Percentiles rank a stretch among this genome's conserved stretches.
These are phyloP conservation scores for Rhododendron ferrugineum DNA, from an alignment of 148 eudicot species.

Conservation along the genomic window DNA sequence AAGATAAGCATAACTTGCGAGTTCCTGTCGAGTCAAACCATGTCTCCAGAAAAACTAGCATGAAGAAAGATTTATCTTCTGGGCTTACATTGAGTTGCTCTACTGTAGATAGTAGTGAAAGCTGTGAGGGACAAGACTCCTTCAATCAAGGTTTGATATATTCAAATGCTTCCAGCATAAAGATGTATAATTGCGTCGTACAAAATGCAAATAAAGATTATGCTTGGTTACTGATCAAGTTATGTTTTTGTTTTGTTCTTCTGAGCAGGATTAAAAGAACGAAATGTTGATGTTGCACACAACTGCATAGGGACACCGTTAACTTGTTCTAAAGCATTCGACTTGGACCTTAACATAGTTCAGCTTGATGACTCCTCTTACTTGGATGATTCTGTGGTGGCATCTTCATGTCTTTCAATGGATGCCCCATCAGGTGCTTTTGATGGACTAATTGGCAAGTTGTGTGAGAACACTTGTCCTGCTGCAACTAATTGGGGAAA, in stretches of 20 bases:
- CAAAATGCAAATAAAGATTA: background rate
- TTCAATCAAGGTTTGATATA: slow-evolving; percentile 29
- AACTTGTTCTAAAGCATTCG: slow-evolving; percentile 6
- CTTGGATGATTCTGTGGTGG: slow-evolving; percentile 8
- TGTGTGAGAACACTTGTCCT: background rate
- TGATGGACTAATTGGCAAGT: background rate
- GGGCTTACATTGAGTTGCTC: slow-evolving; percentile 15
- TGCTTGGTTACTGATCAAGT: background rate
- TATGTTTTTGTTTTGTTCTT: background rate
- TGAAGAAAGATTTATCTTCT: slow-evolving; percentile 11
- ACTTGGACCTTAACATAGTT: slow-evolving; percentile 51
- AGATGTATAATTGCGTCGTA: background rate
- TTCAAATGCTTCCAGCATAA: slow-evolving; percentile 7
- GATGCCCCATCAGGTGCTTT: slow-evolving; percentile 5
- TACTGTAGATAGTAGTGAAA: slow-evolving; percentile 11
- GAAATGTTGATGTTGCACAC: slow-evolving; percentile 5
- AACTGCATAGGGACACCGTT: slow-evolving; percentile 8
- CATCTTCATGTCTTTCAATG: background rate
- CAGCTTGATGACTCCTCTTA: slow-evolving; percentile 32
- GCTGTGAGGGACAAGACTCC: slow-evolving; percentile 12
- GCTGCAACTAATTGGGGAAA: background rate
- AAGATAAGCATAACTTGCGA: slow-evolving; percentile 3
- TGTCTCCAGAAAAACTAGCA: slow-evolving; percentile 2
- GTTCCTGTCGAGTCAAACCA: background rate
- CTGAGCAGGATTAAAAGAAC: slow-evolving; percentile 32